Percentiles rank a stretch among this genome's conserved stretches.
Evolutionary conservation across 352 stramenopile species (phyloP).

Genomic region (Globisporangium camurandrum): DNA sequence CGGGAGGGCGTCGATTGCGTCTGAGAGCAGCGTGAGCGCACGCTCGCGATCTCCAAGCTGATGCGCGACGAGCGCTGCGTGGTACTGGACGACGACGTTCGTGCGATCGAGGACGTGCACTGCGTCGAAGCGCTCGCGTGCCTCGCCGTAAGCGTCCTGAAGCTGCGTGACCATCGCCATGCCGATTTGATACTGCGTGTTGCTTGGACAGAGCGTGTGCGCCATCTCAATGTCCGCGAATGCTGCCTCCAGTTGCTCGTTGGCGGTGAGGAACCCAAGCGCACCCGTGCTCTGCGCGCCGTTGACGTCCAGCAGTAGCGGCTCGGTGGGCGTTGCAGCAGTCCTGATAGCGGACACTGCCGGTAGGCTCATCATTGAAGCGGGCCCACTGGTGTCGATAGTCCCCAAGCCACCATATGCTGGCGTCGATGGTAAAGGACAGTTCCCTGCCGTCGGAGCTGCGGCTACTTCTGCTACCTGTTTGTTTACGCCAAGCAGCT

Average conservation of each 20-base stretch:
- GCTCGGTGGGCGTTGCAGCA: neutral
- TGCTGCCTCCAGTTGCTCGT: conserved; percentile 60
- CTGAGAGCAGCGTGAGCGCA: conserved; percentile 36
- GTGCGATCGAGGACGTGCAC: conserved; percentile 18
- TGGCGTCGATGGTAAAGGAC: too few species aligned
- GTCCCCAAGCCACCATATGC: neutral
- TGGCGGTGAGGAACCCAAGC: conserved; percentile 13
- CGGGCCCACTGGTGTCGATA: neutral
- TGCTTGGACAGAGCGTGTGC: conserved; percentile 37
- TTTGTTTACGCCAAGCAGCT: conserved; percentile 19
- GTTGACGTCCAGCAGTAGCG: conserved; percentile 10
- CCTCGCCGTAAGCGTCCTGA: conserved; percentile 32
- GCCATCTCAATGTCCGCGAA: conserved; percentile 77
- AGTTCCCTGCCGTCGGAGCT: neutral
- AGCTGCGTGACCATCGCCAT: conserved; percentile 77
- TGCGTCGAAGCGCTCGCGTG: conserved; percentile 30
- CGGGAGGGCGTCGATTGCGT: conserved; percentile 42
- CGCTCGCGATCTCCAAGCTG: conserved; percentile 37
- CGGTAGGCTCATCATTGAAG: neutral
- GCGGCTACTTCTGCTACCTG: neutral
- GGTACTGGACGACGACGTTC: conserved; percentile 53
- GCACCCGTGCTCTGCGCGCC: conserved; percentile 6
- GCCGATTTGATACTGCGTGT: conserved; percentile 44
- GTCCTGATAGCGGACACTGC: neutral
- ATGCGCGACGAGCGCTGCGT: conserved; percentile 50